Conservation (phyloP, 768 basidiomycete species). For the Xerocomellus intermedius region DNA sequence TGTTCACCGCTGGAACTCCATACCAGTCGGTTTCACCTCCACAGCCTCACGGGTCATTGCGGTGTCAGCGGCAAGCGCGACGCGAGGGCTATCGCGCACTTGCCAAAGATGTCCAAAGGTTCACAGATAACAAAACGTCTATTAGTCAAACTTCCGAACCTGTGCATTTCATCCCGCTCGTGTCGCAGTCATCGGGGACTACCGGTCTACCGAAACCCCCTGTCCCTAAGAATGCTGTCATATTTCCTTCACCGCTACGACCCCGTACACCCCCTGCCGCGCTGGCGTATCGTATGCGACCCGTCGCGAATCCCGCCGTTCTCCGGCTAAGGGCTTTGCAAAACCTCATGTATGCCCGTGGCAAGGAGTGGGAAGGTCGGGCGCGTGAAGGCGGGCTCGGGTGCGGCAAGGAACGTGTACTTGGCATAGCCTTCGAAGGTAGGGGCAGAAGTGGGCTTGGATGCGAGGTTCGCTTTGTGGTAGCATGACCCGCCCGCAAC, state of each 20-base stretch:
- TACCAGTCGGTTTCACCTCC: slow-evolving; percentile 13
- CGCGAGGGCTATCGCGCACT: slow-evolving; percentile 45
- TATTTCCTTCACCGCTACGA: slow-evolving; percentile 43
- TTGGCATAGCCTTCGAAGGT: slow-evolving; percentile 61
- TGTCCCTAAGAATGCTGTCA: slow-evolving; percentile 37
- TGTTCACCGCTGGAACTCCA: slow-evolving; percentile 42
- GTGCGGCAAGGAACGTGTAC: slow-evolving; percentile 55
- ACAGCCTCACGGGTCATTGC: slow-evolving; percentile 15
- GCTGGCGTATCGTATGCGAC: slow-evolving; percentile 49
- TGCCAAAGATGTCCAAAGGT: slow-evolving; percentile 41
- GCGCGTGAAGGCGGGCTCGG: slow-evolving; percentile 49
- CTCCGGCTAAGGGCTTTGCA: slow-evolving; percentile 61
- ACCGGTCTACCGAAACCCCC: slow-evolving; percentile 23
- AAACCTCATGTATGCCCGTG: slow-evolving; percentile 47
- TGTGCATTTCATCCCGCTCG: slow-evolving; percentile 43
- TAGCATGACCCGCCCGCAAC: slow-evolving; percentile 19
- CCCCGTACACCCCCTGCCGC: slow-evolving; percentile 33
- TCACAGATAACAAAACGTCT: slow-evolving; percentile 29
- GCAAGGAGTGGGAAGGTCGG: slow-evolving; percentile 47
- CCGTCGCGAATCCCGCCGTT: slow-evolving; percentile 58
- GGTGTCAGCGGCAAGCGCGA: slow-evolving; percentile 16
- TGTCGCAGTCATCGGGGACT: slow-evolving; percentile 34
- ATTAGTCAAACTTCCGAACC: slow-evolving; percentile 17
- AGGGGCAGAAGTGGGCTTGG: slow-evolving; percentile 53
- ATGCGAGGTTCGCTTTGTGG: slow-evolving; percentile 38